Conservation (phyloP, 2,329 filamentous ascomycete genomes). For the Phoma herbarum region DNA sequence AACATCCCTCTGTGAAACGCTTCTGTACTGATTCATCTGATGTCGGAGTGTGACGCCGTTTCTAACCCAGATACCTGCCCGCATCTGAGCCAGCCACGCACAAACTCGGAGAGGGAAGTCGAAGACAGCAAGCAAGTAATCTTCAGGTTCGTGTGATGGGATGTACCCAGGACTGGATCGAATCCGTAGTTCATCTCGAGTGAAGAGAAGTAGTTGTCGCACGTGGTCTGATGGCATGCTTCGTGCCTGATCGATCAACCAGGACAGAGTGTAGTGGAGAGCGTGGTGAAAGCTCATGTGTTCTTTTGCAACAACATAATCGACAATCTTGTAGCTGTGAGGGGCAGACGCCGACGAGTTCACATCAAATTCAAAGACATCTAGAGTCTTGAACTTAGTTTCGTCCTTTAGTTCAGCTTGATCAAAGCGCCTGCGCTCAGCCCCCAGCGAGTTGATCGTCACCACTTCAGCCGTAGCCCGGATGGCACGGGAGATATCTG, state of each 20-base stretch:
- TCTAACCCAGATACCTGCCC: conserved; percentile 97
- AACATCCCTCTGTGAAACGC: conserved; percentile 87
- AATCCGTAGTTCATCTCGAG: conserved; percentile 72
- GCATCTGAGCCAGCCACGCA: conserved; percentile 97
- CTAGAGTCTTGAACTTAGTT: conserved; percentile 79
- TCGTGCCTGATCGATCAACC: conserved; percentile 90
- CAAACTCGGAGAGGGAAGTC: conserved; percentile 94
- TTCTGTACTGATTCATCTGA: conserved; percentile 92
- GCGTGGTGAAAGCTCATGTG: conserved; percentile 98
- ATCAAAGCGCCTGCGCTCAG: conserved; percentile 85
- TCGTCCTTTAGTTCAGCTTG: conserved; percentile 89
- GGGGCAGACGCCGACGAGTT: conserved; percentile 40
- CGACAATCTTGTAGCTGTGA: conserved; percentile 69
- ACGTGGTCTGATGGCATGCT: conserved; percentile 74
- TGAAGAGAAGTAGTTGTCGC: conserved; percentile 74
- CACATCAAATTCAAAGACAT: conserved; percentile 80
- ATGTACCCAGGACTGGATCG: conserved; percentile 68
- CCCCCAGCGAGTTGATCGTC: conserved; percentile 87
- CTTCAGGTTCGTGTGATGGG: conserved; percentile 71
- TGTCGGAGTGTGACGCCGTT: conserved; percentile 96
- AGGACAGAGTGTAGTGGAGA: conserved; percentile 93
- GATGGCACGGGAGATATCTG: conserved; percentile 74
- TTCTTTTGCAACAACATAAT: conserved; percentile 87
- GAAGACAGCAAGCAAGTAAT: conserved; percentile 85
- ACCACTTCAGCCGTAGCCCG: conserved; percentile 79